Percentiles rank a stretch among this genome's conserved stretches.
Conservation (phyloP, 371 early-diverging fungal species). For the Lichtheimia ornata region DNA sequence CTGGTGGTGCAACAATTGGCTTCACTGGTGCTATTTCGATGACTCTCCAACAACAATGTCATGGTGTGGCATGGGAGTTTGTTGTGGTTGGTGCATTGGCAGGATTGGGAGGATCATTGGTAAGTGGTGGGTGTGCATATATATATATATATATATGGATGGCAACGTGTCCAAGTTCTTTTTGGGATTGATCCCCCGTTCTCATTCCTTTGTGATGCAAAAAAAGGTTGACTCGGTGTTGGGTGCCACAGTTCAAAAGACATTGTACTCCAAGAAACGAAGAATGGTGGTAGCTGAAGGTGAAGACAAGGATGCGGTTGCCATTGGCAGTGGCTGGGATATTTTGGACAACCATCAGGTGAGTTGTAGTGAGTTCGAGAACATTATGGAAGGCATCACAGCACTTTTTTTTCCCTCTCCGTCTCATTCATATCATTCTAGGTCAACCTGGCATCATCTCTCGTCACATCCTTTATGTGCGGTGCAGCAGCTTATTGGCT, state of each 20-base stretch:
- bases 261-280: conserved; percentile 64
- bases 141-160: conserved; percentile 7
- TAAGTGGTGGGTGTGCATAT: conserved; percentile 19
- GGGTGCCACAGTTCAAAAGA: conserved; percentile 82
- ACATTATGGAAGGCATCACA: neutral
- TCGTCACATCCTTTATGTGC: conserved; percentile 19
- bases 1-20: conserved; percentile 79
- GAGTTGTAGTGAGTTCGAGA: conserved; percentile 7
- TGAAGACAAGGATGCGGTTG: conserved; percentile 41
- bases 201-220: conserved; percentile 4
- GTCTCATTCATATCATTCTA: neutral
- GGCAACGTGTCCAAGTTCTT: neutral
- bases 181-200: conserved; percentile 2
- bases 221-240: conserved; percentile 77
- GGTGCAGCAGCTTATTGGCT: conserved; percentile 20
- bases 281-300: conserved; percentile 53
- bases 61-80: conserved; percentile 38
- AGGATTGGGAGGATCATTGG: conserved; percentile 77
- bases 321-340: conserved; percentile 61
- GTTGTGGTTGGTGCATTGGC: conserved; percentile 56
- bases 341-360: conserved; percentile 84
- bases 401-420: neutral
- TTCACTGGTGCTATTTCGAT: conserved; percentile 59
- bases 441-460: conserved; percentile 27
- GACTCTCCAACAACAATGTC: conserved; percentile 44